Percentiles rank a stretch among this genome's conserved stretches.
Conservation (phyloP, 345 rosid species). For the Aquilaria sinensis region DNA sequence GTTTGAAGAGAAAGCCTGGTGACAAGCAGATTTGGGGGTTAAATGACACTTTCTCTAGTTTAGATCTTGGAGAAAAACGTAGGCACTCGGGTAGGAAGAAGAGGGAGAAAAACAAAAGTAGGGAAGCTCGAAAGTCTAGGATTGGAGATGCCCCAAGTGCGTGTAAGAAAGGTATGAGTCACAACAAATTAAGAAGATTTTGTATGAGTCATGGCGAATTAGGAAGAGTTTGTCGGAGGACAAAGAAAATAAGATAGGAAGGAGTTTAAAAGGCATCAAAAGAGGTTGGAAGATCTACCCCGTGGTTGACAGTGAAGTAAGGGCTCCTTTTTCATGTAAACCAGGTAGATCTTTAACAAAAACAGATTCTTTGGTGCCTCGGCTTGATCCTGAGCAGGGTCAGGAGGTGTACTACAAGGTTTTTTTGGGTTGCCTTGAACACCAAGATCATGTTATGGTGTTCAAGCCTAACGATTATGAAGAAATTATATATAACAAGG, state of each 20-base stretch:
- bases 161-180: not conserved
- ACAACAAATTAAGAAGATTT: not conserved
- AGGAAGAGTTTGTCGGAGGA: not conserved
- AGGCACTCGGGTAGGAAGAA: not conserved
- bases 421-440: slow-evolving; percentile 13
- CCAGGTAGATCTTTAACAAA: not conserved
- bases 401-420: slow-evolving; percentile 17
- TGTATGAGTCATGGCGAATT: not conserved
- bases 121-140: slow-evolving; percentile 4
- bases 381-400: not conserved
- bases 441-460: slow-evolving; percentile 10
- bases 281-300: slow-evolving; percentile 9
- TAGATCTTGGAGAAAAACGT: too few relatives aligned
- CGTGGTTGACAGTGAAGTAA: slow-evolving; percentile 14
- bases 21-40: too few relatives aligned
- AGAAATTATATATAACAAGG: slow-evolving; percentile 23
- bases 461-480: slow-evolving; percentile 16
- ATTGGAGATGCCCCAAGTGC: slow-evolving; percentile 2
- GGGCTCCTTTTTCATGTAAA: slow-evolving; percentile 10
- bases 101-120: slow-evolving; percentile 1
- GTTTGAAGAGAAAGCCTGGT: too few relatives aligned
- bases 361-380: too few relatives aligned
- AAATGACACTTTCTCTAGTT: too few relatives aligned
- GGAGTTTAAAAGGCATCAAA: not conserved
- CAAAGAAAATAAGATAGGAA: slow-evolving; percentile 2